phyloP scores from a whole-genome alignment of 768 basidiomycete species.

The Antrodiella citrinella region DNA sequence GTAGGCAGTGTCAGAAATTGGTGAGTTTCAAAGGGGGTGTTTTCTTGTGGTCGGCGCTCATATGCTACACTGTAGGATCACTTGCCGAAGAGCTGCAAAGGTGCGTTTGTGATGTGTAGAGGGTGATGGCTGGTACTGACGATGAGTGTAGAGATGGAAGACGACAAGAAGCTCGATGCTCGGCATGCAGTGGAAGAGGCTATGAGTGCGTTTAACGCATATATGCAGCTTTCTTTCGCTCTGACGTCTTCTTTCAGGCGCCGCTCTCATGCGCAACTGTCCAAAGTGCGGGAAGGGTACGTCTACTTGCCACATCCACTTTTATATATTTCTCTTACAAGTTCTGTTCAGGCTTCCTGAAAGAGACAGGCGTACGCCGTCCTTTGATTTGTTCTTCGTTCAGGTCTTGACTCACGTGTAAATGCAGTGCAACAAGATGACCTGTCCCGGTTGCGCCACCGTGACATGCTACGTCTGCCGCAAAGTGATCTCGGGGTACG shows the following conservation, averaged over 20 bases:
- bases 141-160: slow-evolving; percentile 59
- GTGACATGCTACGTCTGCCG: slow-evolving; percentile 84
- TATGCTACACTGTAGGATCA: slow-evolving; percentile 50
- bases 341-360: slow-evolving; percentile 55
- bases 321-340: not conserved
- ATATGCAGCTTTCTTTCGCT: not conserved
- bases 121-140: not conserved
- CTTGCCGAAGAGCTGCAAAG: slow-evolving; percentile 73
- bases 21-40: slow-evolving; percentile 28
- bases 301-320: slow-evolving; percentile 12
- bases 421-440: slow-evolving; percentile 86
- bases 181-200: slow-evolving; percentile 84
- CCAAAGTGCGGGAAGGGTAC: slow-evolving; percentile 78
- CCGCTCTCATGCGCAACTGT: slow-evolving; percentile 81
- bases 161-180: slow-evolving; percentile 66
- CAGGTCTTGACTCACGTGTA: slow-evolving; percentile 3
- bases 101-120: no score
- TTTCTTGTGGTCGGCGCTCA: not conserved
- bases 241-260: slow-evolving; percentile 34
- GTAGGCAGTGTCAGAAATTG: slow-evolving; percentile 68
- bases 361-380: slow-evolving; percentile 60
- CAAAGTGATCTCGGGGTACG: slow-evolving; percentile 62
- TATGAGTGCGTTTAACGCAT: slow-evolving; percentile 55
- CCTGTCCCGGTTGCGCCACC: slow-evolving; percentile 62
- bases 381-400: not conserved